A percentile compares a stretch with the other conserved stretches of the same genome.
phyloP scores from a whole-genome alignment of 2,329 filamentous ascomycete species.

The Elsinoe batatas region DNA sequence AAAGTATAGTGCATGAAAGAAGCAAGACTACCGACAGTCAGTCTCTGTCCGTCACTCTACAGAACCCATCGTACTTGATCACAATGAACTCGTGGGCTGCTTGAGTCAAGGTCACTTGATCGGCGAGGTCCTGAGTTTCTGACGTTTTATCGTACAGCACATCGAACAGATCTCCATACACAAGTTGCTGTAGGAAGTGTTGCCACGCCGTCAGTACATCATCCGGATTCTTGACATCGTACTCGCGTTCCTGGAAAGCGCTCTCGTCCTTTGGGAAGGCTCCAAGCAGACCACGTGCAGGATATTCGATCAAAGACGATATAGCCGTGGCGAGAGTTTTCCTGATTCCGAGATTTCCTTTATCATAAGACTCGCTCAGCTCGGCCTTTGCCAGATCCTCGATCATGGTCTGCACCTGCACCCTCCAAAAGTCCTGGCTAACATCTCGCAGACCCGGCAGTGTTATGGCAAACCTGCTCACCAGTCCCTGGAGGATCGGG shows the following conservation, averaged over 20 bases:
- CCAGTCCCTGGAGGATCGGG: slow-evolving; percentile 59
- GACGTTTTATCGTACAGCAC: slow-evolving; percentile 53
- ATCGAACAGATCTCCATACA: slow-evolving; percentile 60
- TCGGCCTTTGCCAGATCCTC: slow-evolving; percentile 55
- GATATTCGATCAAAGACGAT: slow-evolving; percentile 59
- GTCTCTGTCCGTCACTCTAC: not conserved
- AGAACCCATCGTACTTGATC: slow-evolving; percentile 45
- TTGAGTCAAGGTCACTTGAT: slow-evolving; percentile 52
- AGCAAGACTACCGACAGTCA: slow-evolving; percentile 46
- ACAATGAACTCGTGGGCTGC: slow-evolving; percentile 59
- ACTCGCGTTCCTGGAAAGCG: slow-evolving; percentile 31
- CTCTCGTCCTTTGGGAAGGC: slow-evolving; percentile 42
- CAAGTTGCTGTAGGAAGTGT: slow-evolving; percentile 53
- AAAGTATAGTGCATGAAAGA: slow-evolving; percentile 66
- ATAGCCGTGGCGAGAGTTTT: slow-evolving; percentile 66
- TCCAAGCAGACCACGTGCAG: slow-evolving; percentile 56
- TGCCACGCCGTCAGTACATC: slow-evolving; percentile 57
- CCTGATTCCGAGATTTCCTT: slow-evolving; percentile 61
- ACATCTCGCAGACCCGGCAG: slow-evolving; percentile 59
- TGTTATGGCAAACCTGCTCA: slow-evolving; percentile 54
- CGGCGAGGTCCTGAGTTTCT: slow-evolving; percentile 52
- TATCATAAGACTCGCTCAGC: slow-evolving; percentile 73
- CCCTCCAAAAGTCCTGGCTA: slow-evolving; percentile 54
- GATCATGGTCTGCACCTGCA: slow-evolving; percentile 51
- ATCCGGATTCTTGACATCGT: slow-evolving; percentile 49